These are phyloP conservation scores for Xylariaceae sp. DNA, from an alignment of 2,329 filamentous ascomycete genomes.

Conservation along the genomic window DNA sequence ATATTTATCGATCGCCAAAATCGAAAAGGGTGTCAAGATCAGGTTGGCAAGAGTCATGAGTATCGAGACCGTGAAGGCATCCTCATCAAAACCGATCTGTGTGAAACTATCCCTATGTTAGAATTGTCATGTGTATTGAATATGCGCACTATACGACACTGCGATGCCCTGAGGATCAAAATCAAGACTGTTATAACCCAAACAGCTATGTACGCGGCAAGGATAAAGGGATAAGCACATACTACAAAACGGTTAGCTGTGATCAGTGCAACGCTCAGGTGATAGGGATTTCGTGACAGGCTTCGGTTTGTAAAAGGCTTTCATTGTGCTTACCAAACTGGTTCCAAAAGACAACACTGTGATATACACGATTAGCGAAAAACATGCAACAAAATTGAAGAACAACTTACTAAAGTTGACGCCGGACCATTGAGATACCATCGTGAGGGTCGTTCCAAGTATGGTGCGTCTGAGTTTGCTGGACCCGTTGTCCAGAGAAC, in stretches of 20 bases:
- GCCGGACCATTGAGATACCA: conserved; percentile 77
- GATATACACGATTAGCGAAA: background rate
- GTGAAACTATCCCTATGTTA: conserved; percentile 48
- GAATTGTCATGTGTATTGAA: background rate
- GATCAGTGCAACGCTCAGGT: background rate
- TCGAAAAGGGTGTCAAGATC: conserved; percentile 76
- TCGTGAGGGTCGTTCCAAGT: conserved; percentile 67
- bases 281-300: too few relatives aligned
- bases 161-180: background rate
- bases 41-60: conserved; percentile 88
- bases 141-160: background rate
- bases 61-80: conserved; percentile 78
- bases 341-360: conserved; percentile 59
- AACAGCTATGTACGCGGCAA: background rate
- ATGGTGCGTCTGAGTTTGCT: conserved; percentile 67
- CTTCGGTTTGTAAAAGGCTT: background rate
- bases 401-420: conserved; percentile 62
- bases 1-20: conserved; percentile 77
- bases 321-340: conserved; percentile 47
- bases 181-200: background rate
- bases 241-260: conserved; percentile 10
- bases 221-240: conserved; percentile 1
- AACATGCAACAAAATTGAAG: background rate
- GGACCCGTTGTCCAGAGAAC: conserved; percentile 57
- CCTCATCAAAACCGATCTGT: conserved; percentile 66